A percentile compares a stretch with the other conserved stretches of the same genome.
Conservation (phyloP, 352 stramenopile genomes). For the Pythium aristosporum region DNA sequence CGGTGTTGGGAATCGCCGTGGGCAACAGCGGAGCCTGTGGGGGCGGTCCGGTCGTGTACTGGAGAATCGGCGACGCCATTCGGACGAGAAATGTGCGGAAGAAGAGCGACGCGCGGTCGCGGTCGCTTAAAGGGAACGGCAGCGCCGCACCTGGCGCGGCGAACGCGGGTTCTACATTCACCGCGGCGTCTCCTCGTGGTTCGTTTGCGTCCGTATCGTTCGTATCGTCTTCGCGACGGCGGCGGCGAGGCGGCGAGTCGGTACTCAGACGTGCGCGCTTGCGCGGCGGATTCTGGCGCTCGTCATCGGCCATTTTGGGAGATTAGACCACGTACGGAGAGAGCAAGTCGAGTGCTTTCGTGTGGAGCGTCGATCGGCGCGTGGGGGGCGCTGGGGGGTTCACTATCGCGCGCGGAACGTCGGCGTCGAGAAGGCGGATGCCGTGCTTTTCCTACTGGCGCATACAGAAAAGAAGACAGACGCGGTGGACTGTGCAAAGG, state of each 20-base stretch:
- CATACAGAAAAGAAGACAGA: slow-evolving; percentile 18
- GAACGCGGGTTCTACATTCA: not conserved
- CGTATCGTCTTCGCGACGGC: slow-evolving; percentile 19
- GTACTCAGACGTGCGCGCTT: slow-evolving; percentile 36
- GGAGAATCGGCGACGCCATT: slow-evolving; percentile 24
- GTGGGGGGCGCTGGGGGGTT: not conserved
- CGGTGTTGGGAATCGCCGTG: not conserved
- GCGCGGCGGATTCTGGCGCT: slow-evolving; percentile 32
- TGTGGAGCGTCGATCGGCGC: not conserved
- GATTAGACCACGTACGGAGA: slow-evolving; percentile 20
- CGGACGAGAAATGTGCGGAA: slow-evolving; percentile 25
- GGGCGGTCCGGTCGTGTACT: slow-evolving; percentile 9
- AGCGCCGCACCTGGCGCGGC: slow-evolving; percentile 23
- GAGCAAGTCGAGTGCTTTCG: slow-evolving; percentile 14
- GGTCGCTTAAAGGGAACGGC: slow-evolving; percentile 29
- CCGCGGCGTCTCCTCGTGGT: not conserved
- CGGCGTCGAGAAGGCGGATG: not conserved
- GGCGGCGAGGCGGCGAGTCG: slow-evolving; percentile 26
- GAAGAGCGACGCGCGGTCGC: slow-evolving; percentile 27
- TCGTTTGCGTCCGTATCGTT: not conserved
- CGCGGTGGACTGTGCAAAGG: not conserved
- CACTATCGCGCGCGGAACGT: slow-evolving; percentile 13
- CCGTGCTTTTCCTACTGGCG: not conserved
- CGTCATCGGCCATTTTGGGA: slow-evolving; percentile 29
- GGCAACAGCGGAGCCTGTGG: not conserved